Percentiles rank a stretch among this genome's conserved stretches.
Evolutionary conservation across 345 rosid species (phyloP).

Genomic region (Microthlaspi erraticum): DNA sequence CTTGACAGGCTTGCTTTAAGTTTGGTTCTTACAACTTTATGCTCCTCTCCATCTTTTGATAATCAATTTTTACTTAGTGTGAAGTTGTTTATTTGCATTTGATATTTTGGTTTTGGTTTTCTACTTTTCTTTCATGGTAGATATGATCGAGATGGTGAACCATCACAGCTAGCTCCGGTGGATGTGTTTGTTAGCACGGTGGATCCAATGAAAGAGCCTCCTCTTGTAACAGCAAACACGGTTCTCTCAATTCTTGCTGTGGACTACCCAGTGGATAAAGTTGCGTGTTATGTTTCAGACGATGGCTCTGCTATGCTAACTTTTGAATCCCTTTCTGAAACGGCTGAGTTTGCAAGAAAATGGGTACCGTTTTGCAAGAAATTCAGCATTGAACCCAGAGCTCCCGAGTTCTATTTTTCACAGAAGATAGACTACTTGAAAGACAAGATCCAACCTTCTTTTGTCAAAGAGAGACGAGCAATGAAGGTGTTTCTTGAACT

Average conservation of each 20-base stretch:
- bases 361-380: conserved; percentile 99
- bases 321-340: conserved; percentile 95
- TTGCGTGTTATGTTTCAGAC: conserved; percentile 96
- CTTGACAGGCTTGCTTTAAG: conserved; percentile 91
- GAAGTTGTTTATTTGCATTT: conserved; percentile 5
- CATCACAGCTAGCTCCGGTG: conserved; percentile 87
- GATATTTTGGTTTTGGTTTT: conserved; percentile 1
- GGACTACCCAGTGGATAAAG: conserved; percentile 98
- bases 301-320: conserved; percentile 99
- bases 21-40: conserved; percentile 45
- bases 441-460: conserved; percentile 96
- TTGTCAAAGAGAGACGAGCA: conserved; percentile 93
- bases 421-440: conserved; percentile 97
- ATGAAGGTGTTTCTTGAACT: conserved; percentile 78
- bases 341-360: conserved; percentile 95
- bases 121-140: conserved; percentile 50
- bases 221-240: conserved; percentile 92
- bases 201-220: conserved; percentile 99
- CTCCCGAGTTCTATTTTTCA: conserved; percentile 95
- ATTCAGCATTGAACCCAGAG: conserved; percentile 92
- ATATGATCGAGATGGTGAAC: conserved; percentile 95
- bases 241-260: conserved; percentile 94
- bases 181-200: conserved; percentile 98
- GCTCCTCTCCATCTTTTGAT: conserved; percentile 34
- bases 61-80: background rate